These are phyloP conservation scores for Metschnikowia picachoensis DNA, from an alignment of 805 yeast genomes.

Conservation along the genomic window DNA sequence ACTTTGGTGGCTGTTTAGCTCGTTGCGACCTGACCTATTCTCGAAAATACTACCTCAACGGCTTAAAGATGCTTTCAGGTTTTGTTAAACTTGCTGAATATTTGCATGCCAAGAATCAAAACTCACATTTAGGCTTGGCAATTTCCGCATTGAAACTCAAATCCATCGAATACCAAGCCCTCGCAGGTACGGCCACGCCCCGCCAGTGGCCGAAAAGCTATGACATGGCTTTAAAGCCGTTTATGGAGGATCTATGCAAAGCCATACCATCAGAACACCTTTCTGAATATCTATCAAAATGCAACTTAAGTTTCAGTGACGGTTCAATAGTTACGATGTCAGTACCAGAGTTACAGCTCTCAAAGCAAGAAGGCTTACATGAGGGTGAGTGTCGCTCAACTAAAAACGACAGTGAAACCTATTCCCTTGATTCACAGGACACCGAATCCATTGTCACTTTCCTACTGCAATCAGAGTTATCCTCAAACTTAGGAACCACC, in stretches of 20 bases:
- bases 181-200: neutral
- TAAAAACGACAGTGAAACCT: too few relatives aligned
- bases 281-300: too few relatives aligned
- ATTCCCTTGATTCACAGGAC: too few relatives aligned
- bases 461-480: neutral
- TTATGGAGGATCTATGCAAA: neutral
- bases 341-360: too few relatives aligned
- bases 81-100: conserved; percentile 12
- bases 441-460: too few relatives aligned
- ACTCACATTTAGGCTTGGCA: neutral
- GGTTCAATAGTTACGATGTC: too few relatives aligned
- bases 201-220: neutral
- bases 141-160: conserved; percentile 7
- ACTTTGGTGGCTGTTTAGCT: too few relatives aligned
- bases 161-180: neutral
- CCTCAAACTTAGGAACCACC: neutral
- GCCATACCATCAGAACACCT: neutral
- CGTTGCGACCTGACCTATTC: conserved; percentile 1
- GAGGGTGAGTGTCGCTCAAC: too few relatives aligned
- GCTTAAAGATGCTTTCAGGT: conserved; percentile 15
- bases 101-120: conserved; percentile 3
- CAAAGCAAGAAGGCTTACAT: too few relatives aligned
- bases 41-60: conserved; percentile 13
- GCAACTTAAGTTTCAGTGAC: too few relatives aligned
- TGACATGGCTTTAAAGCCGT: conserved; percentile 1